Evolutionary conservation across 768 basidiomycete genomes (phyloP).

Genomic region (Lentinula boryana): DNA sequence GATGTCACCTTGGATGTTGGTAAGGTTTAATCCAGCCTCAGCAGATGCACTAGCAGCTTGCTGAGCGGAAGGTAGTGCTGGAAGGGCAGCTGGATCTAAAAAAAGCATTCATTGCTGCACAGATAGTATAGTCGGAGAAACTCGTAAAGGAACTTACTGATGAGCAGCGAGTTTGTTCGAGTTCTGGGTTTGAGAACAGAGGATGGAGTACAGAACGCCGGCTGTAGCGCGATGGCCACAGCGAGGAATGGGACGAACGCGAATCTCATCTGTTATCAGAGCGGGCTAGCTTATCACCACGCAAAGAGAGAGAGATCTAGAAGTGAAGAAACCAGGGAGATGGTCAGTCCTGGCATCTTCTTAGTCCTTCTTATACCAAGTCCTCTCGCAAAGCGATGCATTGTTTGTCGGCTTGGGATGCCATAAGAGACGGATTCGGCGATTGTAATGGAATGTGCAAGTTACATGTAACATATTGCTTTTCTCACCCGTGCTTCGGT

Average conservation of each 20-base stretch:
- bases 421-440: background rate
- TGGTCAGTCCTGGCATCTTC: background rate
- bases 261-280: background rate
- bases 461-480: background rate
- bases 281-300: background rate
- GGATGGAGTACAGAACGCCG: background rate
- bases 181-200: background rate
- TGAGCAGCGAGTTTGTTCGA: background rate
- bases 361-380: background rate
- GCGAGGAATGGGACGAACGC: background rate
- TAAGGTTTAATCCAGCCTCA: background rate
- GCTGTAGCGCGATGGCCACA: background rate
- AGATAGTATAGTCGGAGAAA: background rate
- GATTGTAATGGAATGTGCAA: background rate
- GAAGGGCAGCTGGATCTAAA: constrained; percentile 1
- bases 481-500: background rate
- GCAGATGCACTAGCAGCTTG: background rate
- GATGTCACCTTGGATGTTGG: constrained; percentile 8
- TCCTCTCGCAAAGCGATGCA: background rate
- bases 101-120: background rate
- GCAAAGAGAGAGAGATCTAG: background rate
- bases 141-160: background rate
- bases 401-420: background rate
- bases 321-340: background rate
- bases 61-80: background rate